A percentile compares a stretch with the other conserved stretches of the same genome.
phyloP scores from a whole-genome alignment of 2,329 filamentous ascomycete genomes.

The Paecilomyces variotii region DNA sequence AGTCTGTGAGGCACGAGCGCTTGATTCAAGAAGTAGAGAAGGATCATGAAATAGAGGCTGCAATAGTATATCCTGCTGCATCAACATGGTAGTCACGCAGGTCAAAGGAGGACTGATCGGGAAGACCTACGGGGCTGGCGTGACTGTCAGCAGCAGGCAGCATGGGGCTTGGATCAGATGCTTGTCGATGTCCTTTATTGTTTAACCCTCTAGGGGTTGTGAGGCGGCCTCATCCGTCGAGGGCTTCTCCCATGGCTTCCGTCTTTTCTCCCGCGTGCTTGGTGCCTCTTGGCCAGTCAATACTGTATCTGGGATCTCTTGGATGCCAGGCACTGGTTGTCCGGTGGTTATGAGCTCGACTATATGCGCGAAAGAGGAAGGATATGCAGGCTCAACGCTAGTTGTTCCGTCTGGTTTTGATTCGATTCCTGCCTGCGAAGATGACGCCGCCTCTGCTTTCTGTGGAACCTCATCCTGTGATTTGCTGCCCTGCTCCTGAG shows the following conservation, averaged over 20 bases:
- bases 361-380: conserved; percentile 75
- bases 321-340: conserved; percentile 77
- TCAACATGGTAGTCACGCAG: not conserved
- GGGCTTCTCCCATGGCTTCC: conserved; percentile 74
- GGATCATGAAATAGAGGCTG: not conserved
- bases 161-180: not conserved
- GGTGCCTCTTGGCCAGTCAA: conserved; percentile 59
- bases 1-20: not conserved
- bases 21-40: not conserved
- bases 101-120: not conserved
- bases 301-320: conserved; percentile 74
- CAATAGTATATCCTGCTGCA: not conserved
- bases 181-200: not conserved
- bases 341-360: conserved; percentile 77
- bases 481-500: conserved; percentile 1
- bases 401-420: conserved; percentile 20
- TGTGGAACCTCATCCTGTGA: conserved; percentile 2
- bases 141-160: not conserved
- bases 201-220: not conserved
- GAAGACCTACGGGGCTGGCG: not conserved
- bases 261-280: conserved; percentile 45
- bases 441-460: conserved; percentile 4
- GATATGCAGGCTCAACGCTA: conserved; percentile 58
- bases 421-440: conserved; percentile 3
- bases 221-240: not conserved